Conservation (phyloP, 169 alveolate genomes). For the Plasmodium billcollinsi region DNA sequence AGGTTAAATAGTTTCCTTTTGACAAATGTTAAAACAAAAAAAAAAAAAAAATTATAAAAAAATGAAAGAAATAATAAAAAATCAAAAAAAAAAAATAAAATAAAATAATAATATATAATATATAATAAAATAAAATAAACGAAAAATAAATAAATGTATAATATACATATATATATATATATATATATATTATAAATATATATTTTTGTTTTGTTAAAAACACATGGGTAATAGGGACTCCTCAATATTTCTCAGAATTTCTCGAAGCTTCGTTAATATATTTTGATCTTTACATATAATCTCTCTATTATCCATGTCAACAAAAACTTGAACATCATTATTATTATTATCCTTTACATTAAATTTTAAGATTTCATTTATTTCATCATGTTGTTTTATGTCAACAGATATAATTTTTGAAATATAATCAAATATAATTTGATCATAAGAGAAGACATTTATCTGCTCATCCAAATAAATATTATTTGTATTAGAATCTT, state of each 20-base stretch:
- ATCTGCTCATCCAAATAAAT: background rate
- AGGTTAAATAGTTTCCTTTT: too few species aligned
- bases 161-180: constrained; percentile 11
- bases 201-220: constrained; percentile 7
- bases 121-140: too few species aligned
- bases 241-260: constrained; percentile 63
- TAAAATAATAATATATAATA: too few species aligned
- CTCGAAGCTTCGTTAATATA: constrained; percentile 47
- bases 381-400: constrained; percentile 26
- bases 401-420: constrained; percentile 8
- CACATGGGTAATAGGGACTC: constrained; percentile 69
- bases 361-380: constrained; percentile 56
- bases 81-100: background rate
- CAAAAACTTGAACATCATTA: constrained; percentile 47
- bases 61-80: background rate
- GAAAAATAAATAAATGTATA: background rate
- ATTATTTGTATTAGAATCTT: background rate
- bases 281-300: constrained; percentile 45
- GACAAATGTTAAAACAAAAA: background rate
- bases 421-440: constrained; percentile 30
- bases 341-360: constrained; percentile 42
- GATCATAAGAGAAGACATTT: constrained; percentile 11
- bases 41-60: background rate
- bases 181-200: too few species aligned
- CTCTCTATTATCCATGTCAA: constrained; percentile 68